Base-by-base conservation (phyloP, 1,284 basidiomycete species). In the Ceratobasidium sp. region DNA sequence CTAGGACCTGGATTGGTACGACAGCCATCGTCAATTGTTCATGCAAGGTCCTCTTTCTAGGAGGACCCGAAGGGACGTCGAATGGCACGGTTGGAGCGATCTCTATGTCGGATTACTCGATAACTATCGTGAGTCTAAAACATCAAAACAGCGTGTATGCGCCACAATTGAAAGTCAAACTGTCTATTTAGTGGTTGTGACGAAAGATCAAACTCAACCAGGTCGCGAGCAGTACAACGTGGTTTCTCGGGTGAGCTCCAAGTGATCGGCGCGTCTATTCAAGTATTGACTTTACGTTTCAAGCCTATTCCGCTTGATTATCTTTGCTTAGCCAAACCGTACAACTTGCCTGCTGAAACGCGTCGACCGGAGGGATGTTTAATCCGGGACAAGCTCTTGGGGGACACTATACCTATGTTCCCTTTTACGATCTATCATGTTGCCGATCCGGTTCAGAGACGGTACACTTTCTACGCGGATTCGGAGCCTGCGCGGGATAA, bases 1-100 rank as follows among this genome's bases (percentile, higher is more conserved):
- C 56, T 75, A 95, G 93, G 93, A 95, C 78, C 84, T 96, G 85
- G 93, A 94, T 79, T 83, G 93, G 45, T 91, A 91, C 76, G 89
- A 92, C 76, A 90, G 92, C 60, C 89, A 87, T 67, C 86, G 94
- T 53, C 90, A 89, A n/a, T 80, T 96, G 56, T 84, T 92, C 8
- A 86, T 91, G 81, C 86, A 89, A 6, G 90, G 91, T 5, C 83
- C 86, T 7, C 83, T 93, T 19, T 84, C 84, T 11, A 84, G 92
- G 76, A 84, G 67, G 66, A 75, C 62, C 36, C 73, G 74, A n/a
- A 29, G 62, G 31, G 92, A 93, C 22, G 85, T 87, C 74, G 87
- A 87, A 15, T 87, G 90, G 81, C 85, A 87, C 73, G 85, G 86
- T 17, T 94, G 92, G 91, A 84, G 81, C 53, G 92, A 94, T 93